phyloP scores from a whole-genome alignment of 176 grass and related monocot species.

The Zizania latifolia region DNA sequence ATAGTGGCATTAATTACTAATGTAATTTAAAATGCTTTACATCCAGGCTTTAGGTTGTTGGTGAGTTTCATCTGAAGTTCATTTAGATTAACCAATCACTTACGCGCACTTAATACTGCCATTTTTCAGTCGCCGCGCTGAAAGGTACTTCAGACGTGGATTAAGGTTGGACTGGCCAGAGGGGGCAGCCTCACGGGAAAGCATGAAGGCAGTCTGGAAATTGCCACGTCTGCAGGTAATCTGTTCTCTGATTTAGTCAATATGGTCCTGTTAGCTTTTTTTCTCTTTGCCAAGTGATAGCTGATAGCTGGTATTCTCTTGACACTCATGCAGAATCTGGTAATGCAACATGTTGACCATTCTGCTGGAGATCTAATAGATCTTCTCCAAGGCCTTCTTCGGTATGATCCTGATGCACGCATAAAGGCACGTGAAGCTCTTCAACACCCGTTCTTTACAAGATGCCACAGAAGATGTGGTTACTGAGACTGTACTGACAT shows the following conservation, averaged over 20 bases:
- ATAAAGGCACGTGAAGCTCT: slow-evolving; percentile 83
- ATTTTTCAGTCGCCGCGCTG: slow-evolving; percentile 62
- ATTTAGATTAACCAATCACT: slow-evolving; percentile 7
- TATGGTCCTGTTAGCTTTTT: background rate
- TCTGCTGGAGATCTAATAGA: slow-evolving; percentile 93
- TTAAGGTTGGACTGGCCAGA: slow-evolving; percentile 87
- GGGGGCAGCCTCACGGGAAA: slow-evolving; percentile 86
- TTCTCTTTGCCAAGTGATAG: background rate
- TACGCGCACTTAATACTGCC: slow-evolving; percentile 16
- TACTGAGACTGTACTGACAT: slow-evolving; percentile 47
- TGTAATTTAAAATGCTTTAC: background rate
- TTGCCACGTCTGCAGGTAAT: slow-evolving; percentile 89
- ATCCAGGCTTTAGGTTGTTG: slow-evolving; percentile 5
- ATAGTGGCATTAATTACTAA: background rate
- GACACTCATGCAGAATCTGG: slow-evolving; percentile 65
- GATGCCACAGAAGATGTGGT: slow-evolving; percentile 79
- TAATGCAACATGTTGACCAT: slow-evolving; percentile 89
- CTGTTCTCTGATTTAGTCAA: background rate
- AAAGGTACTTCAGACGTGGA: slow-evolving; percentile 86
- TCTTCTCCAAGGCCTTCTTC: slow-evolving; percentile 91
- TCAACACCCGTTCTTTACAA: slow-evolving; percentile 84
- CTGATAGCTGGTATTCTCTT: slow-evolving; percentile 15
- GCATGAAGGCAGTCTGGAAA: slow-evolving; percentile 84
- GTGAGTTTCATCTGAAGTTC: background rate
- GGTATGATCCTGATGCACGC: slow-evolving; percentile 73